Percentiles rank a stretch among this genome's conserved stretches.
phyloP scores from a whole-genome alignment of 1,284 basidiomycete species.

The Boletus semigastroideus region DNA sequence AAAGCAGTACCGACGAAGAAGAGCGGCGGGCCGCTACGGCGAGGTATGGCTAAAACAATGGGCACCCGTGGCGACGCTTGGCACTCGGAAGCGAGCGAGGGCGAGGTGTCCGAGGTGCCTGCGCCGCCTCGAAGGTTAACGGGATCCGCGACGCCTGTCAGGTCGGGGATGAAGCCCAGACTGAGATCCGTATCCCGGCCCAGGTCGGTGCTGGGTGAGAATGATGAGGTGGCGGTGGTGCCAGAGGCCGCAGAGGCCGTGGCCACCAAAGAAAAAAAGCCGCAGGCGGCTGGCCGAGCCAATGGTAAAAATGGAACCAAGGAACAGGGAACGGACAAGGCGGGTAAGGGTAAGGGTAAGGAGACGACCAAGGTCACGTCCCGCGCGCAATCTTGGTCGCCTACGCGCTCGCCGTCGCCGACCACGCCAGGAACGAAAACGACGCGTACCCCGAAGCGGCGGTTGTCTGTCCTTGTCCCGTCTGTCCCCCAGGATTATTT shows the following conservation, averaged over 20 bases:
- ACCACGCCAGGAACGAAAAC: slow-evolving; percentile 4
- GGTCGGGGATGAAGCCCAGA: slow-evolving; percentile 30
- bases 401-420: slow-evolving; percentile 10
- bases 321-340: neutral
- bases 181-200: slow-evolving; percentile 13
- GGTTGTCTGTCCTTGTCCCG: slow-evolving; percentile 32
- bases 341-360: neutral
- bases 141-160: slow-evolving; percentile 24
- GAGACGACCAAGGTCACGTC: neutral
- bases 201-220: neutral
- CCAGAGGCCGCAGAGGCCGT: neutral
- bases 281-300: neutral
- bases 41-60: neutral
- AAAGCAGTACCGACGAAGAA: neutral
- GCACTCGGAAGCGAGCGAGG: neutral
- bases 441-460: slow-evolving; percentile 13
- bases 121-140: slow-evolving; percentile 14
- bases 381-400: neutral
- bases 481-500: slow-evolving; percentile 29
- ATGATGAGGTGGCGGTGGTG: slow-evolving; percentile 5
- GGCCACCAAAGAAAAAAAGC: neutral
- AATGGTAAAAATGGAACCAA: neutral
- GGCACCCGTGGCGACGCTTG: neutral
- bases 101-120: slow-evolving; percentile 6
- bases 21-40: neutral